These are phyloP conservation scores for Monosporozyma siamensis DNA, from an alignment of 805 yeast genomes.

Conservation along the genomic window DNA sequence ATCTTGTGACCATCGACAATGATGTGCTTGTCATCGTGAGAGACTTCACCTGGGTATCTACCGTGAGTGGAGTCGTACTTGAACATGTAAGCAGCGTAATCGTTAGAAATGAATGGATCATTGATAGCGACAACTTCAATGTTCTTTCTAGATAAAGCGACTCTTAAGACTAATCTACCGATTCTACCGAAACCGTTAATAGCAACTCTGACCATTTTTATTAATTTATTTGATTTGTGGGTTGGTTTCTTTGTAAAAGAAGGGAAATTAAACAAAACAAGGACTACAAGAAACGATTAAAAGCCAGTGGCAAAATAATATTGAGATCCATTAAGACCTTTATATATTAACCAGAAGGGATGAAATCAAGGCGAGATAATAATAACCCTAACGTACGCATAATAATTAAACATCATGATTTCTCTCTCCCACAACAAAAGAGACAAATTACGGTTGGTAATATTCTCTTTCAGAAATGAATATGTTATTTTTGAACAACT, in stretches of 20 bases:
- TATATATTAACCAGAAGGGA: too few species aligned
- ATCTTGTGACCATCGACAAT: constrained; percentile 44
- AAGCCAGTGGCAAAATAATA: too few species aligned
- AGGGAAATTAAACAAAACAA: neutral
- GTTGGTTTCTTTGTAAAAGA: constrained; percentile 2
- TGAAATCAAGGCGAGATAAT: too few species aligned
- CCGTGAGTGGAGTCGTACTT: constrained; percentile 69
- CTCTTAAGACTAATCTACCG: constrained; percentile 58
- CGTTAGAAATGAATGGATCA: constrained; percentile 59
- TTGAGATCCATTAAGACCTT: too few species aligned
- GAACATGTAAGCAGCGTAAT: constrained; percentile 66
- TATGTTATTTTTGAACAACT: too few species aligned
- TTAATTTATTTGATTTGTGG: constrained; percentile 6
- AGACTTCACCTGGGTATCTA: constrained; percentile 48
- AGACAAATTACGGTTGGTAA: too few species aligned
- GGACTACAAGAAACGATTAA: too few species aligned
- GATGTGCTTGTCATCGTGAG: constrained; percentile 41
- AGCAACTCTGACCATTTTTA: constrained; percentile 38
- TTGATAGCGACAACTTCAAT: constrained; percentile 56
- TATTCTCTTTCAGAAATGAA: too few species aligned
- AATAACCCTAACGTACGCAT: too few species aligned
- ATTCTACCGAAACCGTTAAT: constrained; percentile 69
- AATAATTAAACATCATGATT: too few species aligned
- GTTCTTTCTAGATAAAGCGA: constrained; percentile 43
- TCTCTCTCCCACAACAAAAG: too few species aligned